Conservation (phyloP, 768 basidiomycete genomes). For the Candolleomyces aberdarensis region DNA sequence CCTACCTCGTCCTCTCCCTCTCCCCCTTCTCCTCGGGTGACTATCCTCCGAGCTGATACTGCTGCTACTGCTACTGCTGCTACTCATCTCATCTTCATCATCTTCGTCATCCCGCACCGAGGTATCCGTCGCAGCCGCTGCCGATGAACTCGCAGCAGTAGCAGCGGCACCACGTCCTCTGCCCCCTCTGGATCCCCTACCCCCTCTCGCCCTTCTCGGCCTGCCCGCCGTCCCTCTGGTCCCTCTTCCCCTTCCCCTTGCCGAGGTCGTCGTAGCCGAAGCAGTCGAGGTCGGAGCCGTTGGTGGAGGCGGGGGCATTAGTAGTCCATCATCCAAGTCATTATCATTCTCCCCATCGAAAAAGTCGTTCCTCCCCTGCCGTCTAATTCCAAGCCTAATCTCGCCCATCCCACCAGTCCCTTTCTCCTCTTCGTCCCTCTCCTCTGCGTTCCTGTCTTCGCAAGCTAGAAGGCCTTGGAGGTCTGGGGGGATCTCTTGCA, state of each 20-base stretch:
- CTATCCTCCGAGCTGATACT: slow-evolving; percentile 2
- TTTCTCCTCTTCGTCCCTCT: slow-evolving; percentile 62
- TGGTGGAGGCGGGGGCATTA: no score
- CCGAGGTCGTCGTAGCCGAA: slow-evolving; percentile 15
- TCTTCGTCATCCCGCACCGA: slow-evolving; percentile 17
- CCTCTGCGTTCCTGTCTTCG: slow-evolving; percentile 65
- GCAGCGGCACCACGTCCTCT: slow-evolving; percentile 2
- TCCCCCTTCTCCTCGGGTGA: slow-evolving; percentile 25
- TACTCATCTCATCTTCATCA: slow-evolving; percentile 13
- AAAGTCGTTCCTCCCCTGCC: slow-evolving; percentile 60
- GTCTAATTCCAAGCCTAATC: slow-evolving; percentile 45
- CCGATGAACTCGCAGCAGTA: slow-evolving; percentile 12
- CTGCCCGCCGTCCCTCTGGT: slow-evolving; percentile 19
- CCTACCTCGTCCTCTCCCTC: slow-evolving; percentile 31
- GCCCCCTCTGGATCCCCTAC: slow-evolving; percentile 15
- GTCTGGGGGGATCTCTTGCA: slow-evolving; percentile 96
- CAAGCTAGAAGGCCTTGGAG: slow-evolving; percentile 73
- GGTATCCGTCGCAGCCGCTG: slow-evolving; percentile 12
- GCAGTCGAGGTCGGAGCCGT: slow-evolving; percentile 17
- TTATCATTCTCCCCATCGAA: slow-evolving; percentile 73
- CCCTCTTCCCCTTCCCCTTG: no score
- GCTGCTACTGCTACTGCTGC: slow-evolving; percentile 1
- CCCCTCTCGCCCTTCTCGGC: slow-evolving; percentile 22
- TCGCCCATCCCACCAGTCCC: slow-evolving; percentile 56
- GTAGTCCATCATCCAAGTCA: slow-evolving; percentile 39